Base-by-base conservation (phyloP, 2,329 filamentous ascomycete species). In the Monilinia vaccinii-corymbosi region DNA sequence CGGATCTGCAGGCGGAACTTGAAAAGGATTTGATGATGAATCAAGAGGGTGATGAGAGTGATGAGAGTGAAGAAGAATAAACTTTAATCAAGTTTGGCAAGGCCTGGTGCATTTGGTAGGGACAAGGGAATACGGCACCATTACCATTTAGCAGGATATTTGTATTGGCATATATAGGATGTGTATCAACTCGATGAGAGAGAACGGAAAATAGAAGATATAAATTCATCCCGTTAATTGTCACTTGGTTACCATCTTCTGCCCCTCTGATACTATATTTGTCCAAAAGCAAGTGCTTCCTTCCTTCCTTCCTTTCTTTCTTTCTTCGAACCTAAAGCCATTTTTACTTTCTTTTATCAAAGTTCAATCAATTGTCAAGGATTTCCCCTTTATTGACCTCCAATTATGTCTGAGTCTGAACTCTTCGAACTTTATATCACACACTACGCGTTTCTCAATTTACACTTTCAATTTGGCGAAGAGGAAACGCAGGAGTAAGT, bases 1-100 rank as follows among this genome's bases (percentile, higher is more conserved):
- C 68, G 3, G 70, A 72, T 42, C 49, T 73, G 38, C 70, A 71
- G 59, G 61, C 71, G 36, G 70, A 67, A 3, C 51, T 73, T 40
- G 51, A 58, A 48, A 60, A 56, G 32, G 23, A 18, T 31, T 4
- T 45, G 42, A 21, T 28, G 40, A 51, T 46, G 63, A 38, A 42
- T 49, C 28, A 49, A 31, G 4, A 42, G 11, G 50, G 25, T 2
- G 62, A 68, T 48, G 68, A 71, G 58, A 73, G 71, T 53, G 67
- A 66, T 57, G 71, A 72, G 62, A 72, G 70, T 56, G 71, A 73
- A 56, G 71, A 73, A 52, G 71, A 73, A 61, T 73, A 62, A 63
- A 44, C 8, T 18, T 40, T 3, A 47, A n/a, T 13, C n/a, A 38
- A 8, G 25, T n/a, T 45, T 44, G 14, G 18, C 13, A 23, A 44